phyloP scores from a whole-genome alignment of 495 filamentous ascomycete genomes.

The Paragyromitra xinjiangensis region DNA sequence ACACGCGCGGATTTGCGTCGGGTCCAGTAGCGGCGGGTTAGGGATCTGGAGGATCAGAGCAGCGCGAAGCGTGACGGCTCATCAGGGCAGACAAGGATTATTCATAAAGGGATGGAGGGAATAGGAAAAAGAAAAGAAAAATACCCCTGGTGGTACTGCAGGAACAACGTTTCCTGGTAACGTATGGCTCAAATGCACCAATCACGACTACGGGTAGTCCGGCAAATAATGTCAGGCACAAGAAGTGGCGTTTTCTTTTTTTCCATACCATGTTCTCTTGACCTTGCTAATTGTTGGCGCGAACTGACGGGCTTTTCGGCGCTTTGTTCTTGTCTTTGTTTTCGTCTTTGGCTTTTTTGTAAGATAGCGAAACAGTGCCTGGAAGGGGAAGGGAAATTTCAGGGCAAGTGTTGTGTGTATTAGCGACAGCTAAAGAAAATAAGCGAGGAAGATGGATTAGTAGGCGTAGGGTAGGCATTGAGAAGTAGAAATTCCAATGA shows the following conservation, averaged over 20 bases:
- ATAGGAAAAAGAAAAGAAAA: constrained; percentile 21
- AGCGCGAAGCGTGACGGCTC: constrained; percentile 36
- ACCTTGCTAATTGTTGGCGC: constrained; percentile 7
- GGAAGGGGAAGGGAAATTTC: not conserved
- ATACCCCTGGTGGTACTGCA: constrained; percentile 35
- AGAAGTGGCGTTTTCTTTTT: constrained; percentile 14
- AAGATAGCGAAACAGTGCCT: not conserved
- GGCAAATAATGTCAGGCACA: constrained; percentile 17
- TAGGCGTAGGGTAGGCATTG: not conserved
- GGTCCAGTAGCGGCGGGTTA: constrained; percentile 28
- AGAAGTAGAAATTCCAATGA: constrained; percentile 1
- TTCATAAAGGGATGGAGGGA: constrained; percentile 13
- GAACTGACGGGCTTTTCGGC: not conserved
- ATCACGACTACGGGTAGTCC: constrained; percentile 22
- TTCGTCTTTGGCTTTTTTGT: constrained; percentile 10
- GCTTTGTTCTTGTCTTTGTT: constrained; percentile 23
- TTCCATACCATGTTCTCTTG: constrained; percentile 15
- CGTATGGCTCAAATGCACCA: constrained; percentile 15
- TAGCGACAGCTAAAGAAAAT: not conserved
- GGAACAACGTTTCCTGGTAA: constrained; percentile 44
- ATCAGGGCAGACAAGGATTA: constrained; percentile 20
- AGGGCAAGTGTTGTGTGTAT: not conserved
- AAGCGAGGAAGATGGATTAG: not conserved
- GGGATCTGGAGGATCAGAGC: constrained; percentile 40
- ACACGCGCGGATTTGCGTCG: constrained; percentile 29